Conservation (phyloP, 2,329 filamentous ascomycete genomes). For the Metarhizium brunneum region DNA sequence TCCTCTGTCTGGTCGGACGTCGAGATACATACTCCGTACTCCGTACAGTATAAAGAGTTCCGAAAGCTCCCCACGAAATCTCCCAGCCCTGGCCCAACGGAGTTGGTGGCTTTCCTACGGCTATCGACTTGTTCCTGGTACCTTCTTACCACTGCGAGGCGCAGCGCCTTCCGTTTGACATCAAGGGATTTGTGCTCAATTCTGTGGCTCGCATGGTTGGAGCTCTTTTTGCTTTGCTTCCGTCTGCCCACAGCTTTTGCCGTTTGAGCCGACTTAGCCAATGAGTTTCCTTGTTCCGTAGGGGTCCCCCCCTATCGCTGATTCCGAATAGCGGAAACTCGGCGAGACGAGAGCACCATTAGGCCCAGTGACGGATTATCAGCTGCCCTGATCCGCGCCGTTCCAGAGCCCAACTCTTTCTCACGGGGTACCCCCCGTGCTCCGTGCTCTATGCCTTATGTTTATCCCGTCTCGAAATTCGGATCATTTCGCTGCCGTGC, state of each 20-base stretch:
- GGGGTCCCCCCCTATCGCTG: too few species aligned
- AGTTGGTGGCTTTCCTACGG: neutral
- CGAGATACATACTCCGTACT: too few species aligned
- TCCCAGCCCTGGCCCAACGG: neutral
- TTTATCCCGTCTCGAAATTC: too few species aligned
- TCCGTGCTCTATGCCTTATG: neutral
- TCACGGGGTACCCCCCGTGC: neutral
- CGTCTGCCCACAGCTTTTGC: neutral
- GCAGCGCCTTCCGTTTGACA: neutral
- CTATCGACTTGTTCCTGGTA: neutral
- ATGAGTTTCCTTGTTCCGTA: neutral
- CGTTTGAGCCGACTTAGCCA: neutral
- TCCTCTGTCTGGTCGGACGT: too few species aligned
- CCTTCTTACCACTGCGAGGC: neutral
- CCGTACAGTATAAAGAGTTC: neutral
- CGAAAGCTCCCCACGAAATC: neutral
- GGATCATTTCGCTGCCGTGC: too few species aligned
- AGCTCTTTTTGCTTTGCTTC: neutral
- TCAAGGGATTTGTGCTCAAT: neutral
- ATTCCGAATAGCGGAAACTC: neutral
- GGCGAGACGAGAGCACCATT: neutral
- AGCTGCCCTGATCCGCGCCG: neutral
- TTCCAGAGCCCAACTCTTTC: neutral
- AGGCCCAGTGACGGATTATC: neutral
- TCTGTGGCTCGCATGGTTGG: neutral